Base-by-base conservation (phyloP, 805 yeast species). In the Saturnispora saitoi region DNA sequence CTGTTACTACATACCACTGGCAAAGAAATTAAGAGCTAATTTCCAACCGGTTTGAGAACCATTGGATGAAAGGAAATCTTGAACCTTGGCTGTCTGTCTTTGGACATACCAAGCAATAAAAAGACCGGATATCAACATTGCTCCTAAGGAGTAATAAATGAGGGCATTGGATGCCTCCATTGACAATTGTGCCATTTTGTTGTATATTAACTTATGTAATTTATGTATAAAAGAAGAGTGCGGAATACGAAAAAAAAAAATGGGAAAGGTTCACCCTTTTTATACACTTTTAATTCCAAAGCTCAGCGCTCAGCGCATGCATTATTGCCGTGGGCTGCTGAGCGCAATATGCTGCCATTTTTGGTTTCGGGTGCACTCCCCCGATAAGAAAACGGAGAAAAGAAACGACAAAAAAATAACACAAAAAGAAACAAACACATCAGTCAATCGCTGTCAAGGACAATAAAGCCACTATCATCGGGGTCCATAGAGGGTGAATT, bases 11-110 rank as follows among this genome's bases (percentile, higher is more conserved):
- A 70, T 72, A 77, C 95, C 95, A 56, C 95, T 81, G 45, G 97
- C 97, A 48, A 90, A 79, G 62, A 90, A 90, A 64, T 90, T 90
- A 51, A 90, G 71, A 2, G 96, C 85, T 56, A 90, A 69, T 1
- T 96, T 95, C 14, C 87, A 31, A 26, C 88, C 95, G 40, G 72
- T 72, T 58, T 86, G 90, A 1, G 95, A 80, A 11, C 93, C 83
- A 66, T 89, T 86, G 3, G 90, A 81, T 2, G 89, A 74, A 48
- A 89, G 66, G 59, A 86, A 90, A 5, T 80, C 74, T 37, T 73
- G 70, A 9, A 45, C 45, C 17, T 41, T 43, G 40, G 70, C 68
- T 38, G 28, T 45, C 36, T 42, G 73, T 70, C 38, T 40, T 6
- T 75, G 70, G 32, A 73, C 72, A 69, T 74, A 83, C 59, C 72